Percentiles rank a stretch among this genome's conserved stretches.
Evolutionary conservation across 306 rosid genomes (phyloP).

Genomic region (Malus fusca): DNA sequence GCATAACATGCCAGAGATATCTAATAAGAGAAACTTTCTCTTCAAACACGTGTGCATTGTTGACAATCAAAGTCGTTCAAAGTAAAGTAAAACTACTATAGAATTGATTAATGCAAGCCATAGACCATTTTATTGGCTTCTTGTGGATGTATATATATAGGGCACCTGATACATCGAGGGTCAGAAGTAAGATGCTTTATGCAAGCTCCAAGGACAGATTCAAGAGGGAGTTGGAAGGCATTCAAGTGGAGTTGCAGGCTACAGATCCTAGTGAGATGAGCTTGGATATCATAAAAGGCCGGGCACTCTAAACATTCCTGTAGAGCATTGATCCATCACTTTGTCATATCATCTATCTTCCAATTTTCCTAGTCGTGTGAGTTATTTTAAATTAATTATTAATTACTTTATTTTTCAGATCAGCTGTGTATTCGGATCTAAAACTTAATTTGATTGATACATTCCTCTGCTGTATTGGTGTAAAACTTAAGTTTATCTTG

Average conservation of each 20-base stretch:
- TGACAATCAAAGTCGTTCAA: too few species aligned
- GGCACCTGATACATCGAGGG: constrained; percentile 22
- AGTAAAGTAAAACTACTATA: too few species aligned
- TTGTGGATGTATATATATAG: neutral
- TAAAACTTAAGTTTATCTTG: neutral
- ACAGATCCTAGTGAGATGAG: constrained; percentile 29
- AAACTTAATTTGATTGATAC: neutral
- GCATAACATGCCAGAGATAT: too few species aligned
- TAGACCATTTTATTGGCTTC: neutral
- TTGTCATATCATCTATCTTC: neutral
- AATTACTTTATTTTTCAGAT: neutral
- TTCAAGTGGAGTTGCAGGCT: constrained; percentile 28
- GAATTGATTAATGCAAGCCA: neutral
- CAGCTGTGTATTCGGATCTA: neutral
- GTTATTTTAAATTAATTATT: neutral
- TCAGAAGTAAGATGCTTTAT: constrained; percentile 31
- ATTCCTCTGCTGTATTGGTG: neutral
- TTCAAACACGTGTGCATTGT: too few species aligned
- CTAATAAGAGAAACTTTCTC: too few species aligned
- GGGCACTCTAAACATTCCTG: constrained; percentile 8
- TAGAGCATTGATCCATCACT: neutral
- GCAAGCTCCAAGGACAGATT: constrained; percentile 33
- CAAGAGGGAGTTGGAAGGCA: constrained; percentile 24
- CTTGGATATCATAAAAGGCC: constrained; percentile 13
- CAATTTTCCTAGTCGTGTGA: neutral